Evolutionary conservation across 345 rosid genomes (phyloP).

Genomic region (Brassica nigra): DNA sequence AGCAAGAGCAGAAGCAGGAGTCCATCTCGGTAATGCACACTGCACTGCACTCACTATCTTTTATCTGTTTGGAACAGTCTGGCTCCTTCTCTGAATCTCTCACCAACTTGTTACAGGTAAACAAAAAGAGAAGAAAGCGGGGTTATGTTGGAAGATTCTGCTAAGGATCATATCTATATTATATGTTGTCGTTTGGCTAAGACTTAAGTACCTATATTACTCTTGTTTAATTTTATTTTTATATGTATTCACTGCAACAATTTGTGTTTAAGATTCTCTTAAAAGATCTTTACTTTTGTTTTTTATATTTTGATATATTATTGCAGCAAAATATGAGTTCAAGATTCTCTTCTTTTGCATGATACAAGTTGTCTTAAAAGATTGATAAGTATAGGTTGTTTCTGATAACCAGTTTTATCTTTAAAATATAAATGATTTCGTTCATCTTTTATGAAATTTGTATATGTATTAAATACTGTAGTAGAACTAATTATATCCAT

Average conservation of each 20-base stretch:
- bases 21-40: constrained; percentile 61
- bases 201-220: neutral
- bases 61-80: neutral
- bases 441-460: too few species aligned
- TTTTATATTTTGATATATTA: neutral
- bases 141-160: constrained; percentile 18
- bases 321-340: neutral
- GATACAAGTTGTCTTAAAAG: neutral
- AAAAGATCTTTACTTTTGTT: neutral
- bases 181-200: constrained; percentile 11
- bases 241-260: neutral
- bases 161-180: neutral
- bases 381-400: too few species aligned
- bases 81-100: constrained; percentile 15
- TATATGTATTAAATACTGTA: too few species aligned
- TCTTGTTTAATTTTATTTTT: neutral
- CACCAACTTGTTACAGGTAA: constrained; percentile 29
- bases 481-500: neutral
- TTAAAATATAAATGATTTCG: too few species aligned
- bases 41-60: neutral
- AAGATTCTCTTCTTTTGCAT: neutral
- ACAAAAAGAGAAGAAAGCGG: neutral
- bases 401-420: too few species aligned
- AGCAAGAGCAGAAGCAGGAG: constrained; percentile 86
- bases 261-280: neutral